Evolutionary conservation across 768 basidiomycete species (phyloP).

Genomic region (Trichaptum fuscoviolaceum): DNA sequence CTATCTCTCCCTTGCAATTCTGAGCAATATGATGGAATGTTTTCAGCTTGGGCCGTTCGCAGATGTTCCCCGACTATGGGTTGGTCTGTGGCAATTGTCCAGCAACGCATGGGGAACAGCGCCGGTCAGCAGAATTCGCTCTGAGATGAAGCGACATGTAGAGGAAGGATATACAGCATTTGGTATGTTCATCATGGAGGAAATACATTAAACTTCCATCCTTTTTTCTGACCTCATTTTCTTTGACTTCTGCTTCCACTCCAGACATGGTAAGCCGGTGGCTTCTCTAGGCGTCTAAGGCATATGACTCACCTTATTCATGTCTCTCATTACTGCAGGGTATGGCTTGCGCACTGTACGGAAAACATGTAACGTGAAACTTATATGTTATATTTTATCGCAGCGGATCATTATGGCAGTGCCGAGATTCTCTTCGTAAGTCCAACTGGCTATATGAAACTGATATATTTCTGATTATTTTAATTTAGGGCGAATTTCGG

Average conservation of each 20-base stretch:
- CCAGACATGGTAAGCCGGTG: conserved; percentile 50
- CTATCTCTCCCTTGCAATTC: background rate
- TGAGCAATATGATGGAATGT: conserved; percentile 34
- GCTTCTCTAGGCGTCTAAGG: background rate
- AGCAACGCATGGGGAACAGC: conserved; percentile 84
- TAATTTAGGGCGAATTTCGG: conserved; percentile 63
- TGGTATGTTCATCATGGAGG: conserved; percentile 24
- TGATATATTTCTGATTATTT: conserved; percentile 2
- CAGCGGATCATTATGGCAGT: conserved; percentile 85
- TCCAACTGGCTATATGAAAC: background rate
- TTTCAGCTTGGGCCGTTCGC: conserved; percentile 52
- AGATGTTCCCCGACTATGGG: conserved; percentile 59
- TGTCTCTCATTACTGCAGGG: conserved; percentile 1
- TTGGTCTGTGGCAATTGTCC: conserved; percentile 81
- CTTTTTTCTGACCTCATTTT: conserved; percentile 11
- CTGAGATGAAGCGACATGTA: conserved; percentile 61
- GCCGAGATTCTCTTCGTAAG: conserved; percentile 77
- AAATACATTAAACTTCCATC: background rate
- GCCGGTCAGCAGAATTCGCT: conserved; percentile 55
- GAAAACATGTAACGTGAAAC: background rate
- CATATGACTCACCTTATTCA: background rate
- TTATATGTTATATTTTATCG: conserved; percentile 5
- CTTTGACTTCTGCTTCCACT: background rate
- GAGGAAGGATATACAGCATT: conserved; percentile 55
- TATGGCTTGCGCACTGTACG: background rate